Conservation (phyloP, 192 early-diverging fungal species). For the Podochytrium sp. region DNA sequence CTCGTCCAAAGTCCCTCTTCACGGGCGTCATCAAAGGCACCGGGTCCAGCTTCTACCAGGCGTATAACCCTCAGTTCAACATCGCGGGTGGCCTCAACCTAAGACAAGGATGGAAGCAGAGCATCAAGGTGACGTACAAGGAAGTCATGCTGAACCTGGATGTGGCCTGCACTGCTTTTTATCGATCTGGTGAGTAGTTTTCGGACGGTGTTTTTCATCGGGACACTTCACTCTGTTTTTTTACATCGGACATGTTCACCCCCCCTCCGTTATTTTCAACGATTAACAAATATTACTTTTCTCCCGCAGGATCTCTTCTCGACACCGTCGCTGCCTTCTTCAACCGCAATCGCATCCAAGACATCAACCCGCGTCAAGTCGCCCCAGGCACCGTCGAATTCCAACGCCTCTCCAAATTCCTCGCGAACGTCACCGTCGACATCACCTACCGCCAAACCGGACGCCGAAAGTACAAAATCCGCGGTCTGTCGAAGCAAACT, state of each 20-base stretch:
- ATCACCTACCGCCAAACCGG: background rate
- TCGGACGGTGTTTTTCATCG: background rate
- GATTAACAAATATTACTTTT: no score
- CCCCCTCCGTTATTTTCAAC: no score
- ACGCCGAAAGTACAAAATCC: conserved; percentile 17
- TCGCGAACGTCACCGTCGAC: conserved; percentile 2
- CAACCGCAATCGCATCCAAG: conserved; percentile 13
- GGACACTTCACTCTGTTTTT: background rate
- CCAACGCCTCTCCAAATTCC: conserved; percentile 26
- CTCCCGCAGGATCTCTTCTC: conserved; percentile 15
- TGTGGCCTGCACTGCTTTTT: conserved; percentile 23
- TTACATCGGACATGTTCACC: background rate
- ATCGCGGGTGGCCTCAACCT: conserved; percentile 22
- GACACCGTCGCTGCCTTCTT: conserved; percentile 27
- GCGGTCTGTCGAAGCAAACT: conserved; percentile 9
- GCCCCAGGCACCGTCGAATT: conserved; percentile 9
- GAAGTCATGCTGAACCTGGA: conserved; percentile 30
- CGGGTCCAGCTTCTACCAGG: conserved; percentile 24
- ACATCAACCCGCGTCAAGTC: conserved; percentile 14
- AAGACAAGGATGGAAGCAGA: conserved; percentile 34
- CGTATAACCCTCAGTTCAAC: conserved; percentile 21
- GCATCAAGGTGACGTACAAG: conserved; percentile 26
- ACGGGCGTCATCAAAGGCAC: conserved; percentile 23
- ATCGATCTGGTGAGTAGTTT: background rate
- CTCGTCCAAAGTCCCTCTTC: conserved; percentile 26